A percentile compares a stretch with the other conserved stretches of the same genome.
phyloP scores from a whole-genome alignment of 2,329 filamentous ascomycete genomes.

The Lasiodiplodia theobromae region DNA sequence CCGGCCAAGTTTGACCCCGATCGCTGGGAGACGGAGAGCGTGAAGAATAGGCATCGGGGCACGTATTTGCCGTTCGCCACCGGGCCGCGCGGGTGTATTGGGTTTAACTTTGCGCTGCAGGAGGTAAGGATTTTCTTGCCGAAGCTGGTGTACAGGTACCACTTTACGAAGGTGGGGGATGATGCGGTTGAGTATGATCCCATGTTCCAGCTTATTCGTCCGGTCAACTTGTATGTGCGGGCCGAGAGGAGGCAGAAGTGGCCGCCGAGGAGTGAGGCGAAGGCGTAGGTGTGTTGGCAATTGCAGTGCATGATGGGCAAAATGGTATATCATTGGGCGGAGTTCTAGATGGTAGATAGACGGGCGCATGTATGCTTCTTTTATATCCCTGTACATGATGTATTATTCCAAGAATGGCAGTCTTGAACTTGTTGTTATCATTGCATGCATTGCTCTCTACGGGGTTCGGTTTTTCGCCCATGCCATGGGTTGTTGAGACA shows the following conservation, averaged over 20 bases:
- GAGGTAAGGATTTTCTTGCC: constrained; percentile 67
- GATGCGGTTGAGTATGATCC: constrained; percentile 65
- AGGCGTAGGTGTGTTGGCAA: background rate
- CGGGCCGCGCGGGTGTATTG: constrained; percentile 66
- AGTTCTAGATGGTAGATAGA: background rate
- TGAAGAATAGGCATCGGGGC: constrained; percentile 57
- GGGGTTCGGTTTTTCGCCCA: too few species aligned
- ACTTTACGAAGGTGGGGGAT: constrained; percentile 60
- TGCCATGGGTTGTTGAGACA: too few species aligned
- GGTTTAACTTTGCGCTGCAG: constrained; percentile 69
- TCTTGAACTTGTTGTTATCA: too few species aligned
- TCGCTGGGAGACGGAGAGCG: constrained; percentile 63
- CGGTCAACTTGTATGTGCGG: constrained; percentile 61
- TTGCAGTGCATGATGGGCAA: background rate
- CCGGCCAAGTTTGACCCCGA: constrained; percentile 66
- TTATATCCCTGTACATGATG: background rate
- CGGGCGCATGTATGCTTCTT: background rate
- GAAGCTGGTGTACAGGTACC: constrained; percentile 66
- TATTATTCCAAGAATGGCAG: background rate
- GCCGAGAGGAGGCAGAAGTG: constrained; percentile 59
- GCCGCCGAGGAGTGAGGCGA: constrained; percentile 42
- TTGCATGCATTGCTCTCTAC: too few species aligned
- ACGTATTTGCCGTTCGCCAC: constrained; percentile 66
- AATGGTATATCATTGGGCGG: background rate
- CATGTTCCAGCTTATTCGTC: constrained; percentile 65